These are phyloP conservation scores for Diplodia seriata DNA, from an alignment of 2,329 filamentous ascomycete genomes.

Conservation along the genomic window DNA sequence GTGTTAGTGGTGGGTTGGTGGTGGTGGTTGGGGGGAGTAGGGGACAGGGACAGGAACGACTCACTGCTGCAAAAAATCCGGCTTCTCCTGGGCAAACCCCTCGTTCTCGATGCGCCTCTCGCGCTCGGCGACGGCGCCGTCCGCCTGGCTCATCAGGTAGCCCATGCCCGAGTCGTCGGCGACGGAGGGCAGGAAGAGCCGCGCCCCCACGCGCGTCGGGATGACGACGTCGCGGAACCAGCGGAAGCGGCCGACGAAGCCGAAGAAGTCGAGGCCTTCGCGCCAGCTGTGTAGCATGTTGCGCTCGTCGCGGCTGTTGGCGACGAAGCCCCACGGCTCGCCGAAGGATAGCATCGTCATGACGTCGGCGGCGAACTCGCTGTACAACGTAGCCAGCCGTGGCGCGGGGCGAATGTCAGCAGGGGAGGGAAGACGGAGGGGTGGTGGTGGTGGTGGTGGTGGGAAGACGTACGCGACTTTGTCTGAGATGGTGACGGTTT, in stretches of 20 bases:
- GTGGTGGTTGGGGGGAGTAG: not conserved
- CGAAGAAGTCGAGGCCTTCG: slow-evolving; percentile 48
- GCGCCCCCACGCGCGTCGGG: slow-evolving; percentile 35
- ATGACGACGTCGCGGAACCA: slow-evolving; percentile 44
- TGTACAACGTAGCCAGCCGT: not conserved
- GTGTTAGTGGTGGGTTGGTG: too few relatives aligned
- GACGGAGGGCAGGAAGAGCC: slow-evolving; percentile 42
- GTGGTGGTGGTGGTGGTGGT: not conserved
- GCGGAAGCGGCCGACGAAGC: slow-evolving; percentile 42
- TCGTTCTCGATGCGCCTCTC: slow-evolving; percentile 39
- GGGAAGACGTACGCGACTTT: slow-evolving; percentile 42
- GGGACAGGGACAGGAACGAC: not conserved
- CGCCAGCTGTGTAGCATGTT: slow-evolving; percentile 48
- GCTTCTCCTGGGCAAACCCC: slow-evolving; percentile 36
- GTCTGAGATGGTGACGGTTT: slow-evolving; percentile 45
- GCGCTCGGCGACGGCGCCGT: slow-evolving; percentile 40
- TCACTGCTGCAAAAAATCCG: slow-evolving; percentile 46
- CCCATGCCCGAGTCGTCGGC: slow-evolving; percentile 46
- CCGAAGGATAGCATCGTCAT: slow-evolving; percentile 52
- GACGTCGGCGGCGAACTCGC: slow-evolving; percentile 52
- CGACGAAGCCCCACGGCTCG: slow-evolving; percentile 49
- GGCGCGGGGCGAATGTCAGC: not conserved
- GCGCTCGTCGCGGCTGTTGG: slow-evolving; percentile 50
- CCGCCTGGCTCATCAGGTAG: slow-evolving; percentile 49
- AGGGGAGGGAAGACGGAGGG: too few relatives aligned